Conservation (phyloP, 805 yeast species). For the Kodamaea fukazawae region DNA sequence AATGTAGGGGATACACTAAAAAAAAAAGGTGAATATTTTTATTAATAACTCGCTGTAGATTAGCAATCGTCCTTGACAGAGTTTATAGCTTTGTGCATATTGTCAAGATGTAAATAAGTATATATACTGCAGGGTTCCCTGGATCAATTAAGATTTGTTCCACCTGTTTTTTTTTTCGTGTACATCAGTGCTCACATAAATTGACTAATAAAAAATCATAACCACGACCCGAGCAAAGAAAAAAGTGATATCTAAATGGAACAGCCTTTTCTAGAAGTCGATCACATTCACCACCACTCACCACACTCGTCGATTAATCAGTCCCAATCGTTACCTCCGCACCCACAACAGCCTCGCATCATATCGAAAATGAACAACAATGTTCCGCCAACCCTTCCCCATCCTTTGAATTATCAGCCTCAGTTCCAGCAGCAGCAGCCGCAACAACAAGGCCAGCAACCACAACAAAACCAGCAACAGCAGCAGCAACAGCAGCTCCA, state of each 20-base stretch:
- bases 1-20: constrained; percentile 2
- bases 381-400: constrained; percentile 9
- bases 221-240: constrained; percentile 1
- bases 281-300: constrained; percentile 8
- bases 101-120: constrained; percentile 5
- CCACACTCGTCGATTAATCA: constrained; percentile 2
- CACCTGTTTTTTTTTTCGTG: constrained; percentile 1
- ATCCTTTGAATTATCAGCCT: constrained; percentile 1
- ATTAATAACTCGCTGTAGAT: not conserved
- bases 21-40: constrained; percentile 1
- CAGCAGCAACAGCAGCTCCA: constrained; percentile 6
- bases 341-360: constrained; percentile 10
- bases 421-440: constrained; percentile 4
- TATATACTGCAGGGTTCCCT: constrained; percentile 8
- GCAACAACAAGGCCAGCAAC: too few relatives aligned
- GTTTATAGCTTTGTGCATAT: not conserved
- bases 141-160: constrained; percentile 1
- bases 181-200: constrained; percentile 7
- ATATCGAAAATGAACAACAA: constrained; percentile 7
- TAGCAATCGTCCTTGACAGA: constrained; percentile 4
- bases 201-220: constrained; percentile 1
- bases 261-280: constrained; percentile 16
- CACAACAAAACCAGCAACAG: not conserved
- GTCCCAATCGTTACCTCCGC: constrained; percentile 1
- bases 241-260: constrained; percentile 11